Percentiles rank a stretch among this genome's conserved stretches.
Evolutionary conservation across 305 asterid genomes (phyloP).

Genomic region (Ajuga reptans): DNA sequence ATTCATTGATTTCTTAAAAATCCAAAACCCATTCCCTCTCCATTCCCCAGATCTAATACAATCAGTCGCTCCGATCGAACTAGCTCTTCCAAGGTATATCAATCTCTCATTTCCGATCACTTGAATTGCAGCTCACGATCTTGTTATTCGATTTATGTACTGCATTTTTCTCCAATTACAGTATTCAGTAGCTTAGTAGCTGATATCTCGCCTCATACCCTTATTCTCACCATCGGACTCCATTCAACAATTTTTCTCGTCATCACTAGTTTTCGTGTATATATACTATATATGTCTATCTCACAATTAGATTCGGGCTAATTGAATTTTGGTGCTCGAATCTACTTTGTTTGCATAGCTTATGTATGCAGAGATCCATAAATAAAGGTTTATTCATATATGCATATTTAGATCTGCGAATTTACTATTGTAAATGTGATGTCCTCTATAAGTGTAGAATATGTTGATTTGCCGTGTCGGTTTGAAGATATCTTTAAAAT

Average conservation of each 20-base stretch:
- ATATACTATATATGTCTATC: neutral
- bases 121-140: constrained; percentile 25
- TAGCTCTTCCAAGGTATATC: constrained; percentile 21
- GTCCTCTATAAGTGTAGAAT: neutral
- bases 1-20: constrained; percentile 10
- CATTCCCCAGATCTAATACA: constrained; percentile 24
- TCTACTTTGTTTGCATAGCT: constrained; percentile 14
- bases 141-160: neutral
- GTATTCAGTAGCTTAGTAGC: constrained; percentile 9
- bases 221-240: neutral
- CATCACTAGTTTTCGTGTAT: neutral
- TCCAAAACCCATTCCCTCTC: neutral
- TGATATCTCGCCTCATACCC: neutral
- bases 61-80: constrained; percentile 21
- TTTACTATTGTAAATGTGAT: constrained; percentile 4
- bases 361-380: constrained; percentile 9
- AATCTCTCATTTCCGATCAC: constrained; percentile 19
- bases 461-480: neutral
- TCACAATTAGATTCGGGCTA: neutral
- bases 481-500: neutral
- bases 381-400: neutral
- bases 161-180: constrained; percentile 1
- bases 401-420: constrained; percentile 24
- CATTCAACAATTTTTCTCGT: neutral
- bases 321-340: constrained; percentile 12